Evolutionary conservation across 768 basidiomycete genomes (phyloP), one percentile per base, ranked within the genome.

Genomic region (Tulasnella sp.): DNA sequence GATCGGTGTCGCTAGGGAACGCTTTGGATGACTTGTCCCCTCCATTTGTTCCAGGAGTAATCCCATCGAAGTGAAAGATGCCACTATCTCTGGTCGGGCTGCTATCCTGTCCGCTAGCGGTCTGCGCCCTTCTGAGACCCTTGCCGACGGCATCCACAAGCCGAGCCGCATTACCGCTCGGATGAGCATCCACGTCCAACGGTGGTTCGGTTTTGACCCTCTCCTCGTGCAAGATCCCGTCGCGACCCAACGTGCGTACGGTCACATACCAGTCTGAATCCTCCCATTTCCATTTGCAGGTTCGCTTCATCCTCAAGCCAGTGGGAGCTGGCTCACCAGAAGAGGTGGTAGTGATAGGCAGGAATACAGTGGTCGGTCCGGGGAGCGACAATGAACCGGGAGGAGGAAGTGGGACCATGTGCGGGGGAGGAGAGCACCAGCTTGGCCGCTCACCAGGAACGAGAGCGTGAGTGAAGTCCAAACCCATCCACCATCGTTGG

Each of bases 401-500:
- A 2, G 93, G 90, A 14, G 90, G 86, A 64, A 93, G 85, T 69
- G 92, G 87, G 79, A 85, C 85, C 79, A 87, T 89, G 75, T 83
- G 5, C 17, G 72, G 64, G 39, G 34, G 52, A 82, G 37, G 83
- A 84, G 87, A 83, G 85, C 84, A 94, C 96, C 95, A 98, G 1
- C 93, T 92, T 0, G 96, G 94, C 5, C 95, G 90, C 80, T 98
- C 96, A 22, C 88, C 88, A 0, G 96, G 96, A 19, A 97, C 88
- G 9, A 98, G 87, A 0, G 95, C 94, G 3, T 93, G 92, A 1
- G 96, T 97, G 93, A 93, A 98, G 83, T 97, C 96, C 64, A 98
- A 88, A 15, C 93, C 95, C 89, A 98, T 89, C 96, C 96, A 98
- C 96, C 96, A 97, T 7, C 96, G 88, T 83, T 97, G 95, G 83